A percentile compares a stretch with the other conserved stretches of the same genome.
These are phyloP conservation scores for Limnanthes douglasii DNA, from an alignment of 345 rosid species.

Conservation along the genomic window DNA sequence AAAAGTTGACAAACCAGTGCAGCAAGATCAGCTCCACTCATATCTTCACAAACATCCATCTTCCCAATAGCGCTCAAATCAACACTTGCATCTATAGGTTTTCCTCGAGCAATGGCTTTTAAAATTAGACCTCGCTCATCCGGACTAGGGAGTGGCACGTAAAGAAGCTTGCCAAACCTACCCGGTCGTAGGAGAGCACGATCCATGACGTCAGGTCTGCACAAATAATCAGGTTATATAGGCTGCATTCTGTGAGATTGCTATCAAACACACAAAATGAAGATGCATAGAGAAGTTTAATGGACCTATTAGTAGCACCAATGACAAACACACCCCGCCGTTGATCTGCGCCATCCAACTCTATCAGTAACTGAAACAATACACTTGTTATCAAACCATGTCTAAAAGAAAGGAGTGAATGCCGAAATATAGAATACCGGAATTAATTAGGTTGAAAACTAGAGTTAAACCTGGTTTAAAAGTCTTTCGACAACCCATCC, in stretches of 20 bases:
- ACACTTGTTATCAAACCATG: background rate
- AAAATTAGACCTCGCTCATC: constrained; percentile 42
- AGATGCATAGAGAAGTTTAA: too few species aligned
- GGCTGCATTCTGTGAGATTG: too few species aligned
- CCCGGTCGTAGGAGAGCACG: constrained; percentile 46
- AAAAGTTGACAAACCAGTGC: constrained; percentile 27
- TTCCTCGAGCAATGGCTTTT: constrained; percentile 29
- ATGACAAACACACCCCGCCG: constrained; percentile 46
- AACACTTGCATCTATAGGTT: constrained; percentile 32
- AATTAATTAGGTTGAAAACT: too few species aligned
- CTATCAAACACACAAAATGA: too few species aligned
- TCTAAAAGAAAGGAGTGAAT: too few species aligned
- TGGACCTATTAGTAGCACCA: constrained; percentile 74
- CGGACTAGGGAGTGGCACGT: constrained; percentile 37
- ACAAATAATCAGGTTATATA: too few species aligned
- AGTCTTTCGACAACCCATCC: constrained; percentile 76
- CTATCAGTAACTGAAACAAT: constrained; percentile 55
- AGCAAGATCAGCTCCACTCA: constrained; percentile 61
- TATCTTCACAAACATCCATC: constrained; percentile 34
- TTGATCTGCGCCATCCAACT: constrained; percentile 77
- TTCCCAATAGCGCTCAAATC: constrained; percentile 35
- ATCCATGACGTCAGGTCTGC: constrained; percentile 54
- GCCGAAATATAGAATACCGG: too few species aligned
- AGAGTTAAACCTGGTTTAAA: constrained; percentile 38
- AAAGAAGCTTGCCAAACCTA: constrained; percentile 45